Evolutionary conservation across 2,329 filamentous ascomycete genomes (phyloP).

Genomic region (Aphanoascus verrucosus): DNA sequence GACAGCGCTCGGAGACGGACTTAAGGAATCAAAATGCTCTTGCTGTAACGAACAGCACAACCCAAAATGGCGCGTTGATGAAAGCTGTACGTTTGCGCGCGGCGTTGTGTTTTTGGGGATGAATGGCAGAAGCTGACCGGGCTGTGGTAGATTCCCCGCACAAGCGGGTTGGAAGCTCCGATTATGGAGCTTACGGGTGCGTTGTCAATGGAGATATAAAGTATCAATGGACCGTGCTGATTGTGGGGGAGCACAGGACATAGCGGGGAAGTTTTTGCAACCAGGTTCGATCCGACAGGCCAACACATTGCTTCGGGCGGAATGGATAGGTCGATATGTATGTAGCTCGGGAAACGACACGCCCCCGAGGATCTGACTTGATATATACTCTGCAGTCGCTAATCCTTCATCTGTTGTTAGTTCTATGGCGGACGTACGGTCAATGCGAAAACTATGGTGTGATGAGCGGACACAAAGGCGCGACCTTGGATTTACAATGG

Average conservation of each 20-base stretch:
- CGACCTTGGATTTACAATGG: conserved; percentile 88
- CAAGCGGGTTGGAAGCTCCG: conserved; percentile 74
- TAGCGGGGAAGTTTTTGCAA: conserved; percentile 75
- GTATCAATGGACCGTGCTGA: background rate
- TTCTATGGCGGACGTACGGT: conserved; percentile 88
- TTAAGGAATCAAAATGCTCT: conserved; percentile 45
- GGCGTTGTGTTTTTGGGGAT: background rate
- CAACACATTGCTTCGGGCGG: conserved; percentile 86
- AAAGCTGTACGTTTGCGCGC: conserved; percentile 49
- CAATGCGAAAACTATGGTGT: conserved; percentile 90
- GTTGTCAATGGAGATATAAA: conserved; percentile 17
- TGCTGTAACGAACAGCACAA: conserved; percentile 46
- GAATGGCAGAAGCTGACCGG: background rate
- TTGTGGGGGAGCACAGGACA: conserved; percentile 38
- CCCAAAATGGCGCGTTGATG: conserved; percentile 52
- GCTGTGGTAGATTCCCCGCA: conserved; percentile 55
- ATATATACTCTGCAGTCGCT: background rate
- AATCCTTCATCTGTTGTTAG: conserved; percentile 35
- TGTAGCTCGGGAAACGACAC: conserved; percentile 24
- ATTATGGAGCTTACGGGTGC: conserved; percentile 86
- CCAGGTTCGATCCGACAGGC: conserved; percentile 80
- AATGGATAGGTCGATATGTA: conserved; percentile 86
- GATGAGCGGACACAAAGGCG: conserved; percentile 79
- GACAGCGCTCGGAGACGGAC: conserved; percentile 62
- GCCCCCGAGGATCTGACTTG: too few relatives aligned